Evolutionary conservation across 345 rosid genomes (phyloP).

Genomic region (Citrus sinensis): DVS_A1.0 CM039168.1:6908001-6908500

Average conservation of each 20-base stretch:
- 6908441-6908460: conserved; percentile 80
- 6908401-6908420: conserved; percentile 43
- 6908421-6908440: conserved; percentile 84
- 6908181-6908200: background rate
- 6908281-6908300: conserved; percentile 49
- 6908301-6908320: conserved; percentile 31
- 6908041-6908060: conserved; percentile 14
- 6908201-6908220: conserved; percentile 73
- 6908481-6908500: conserved; percentile 53
- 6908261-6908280: conserved; percentile 64
- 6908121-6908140: background rate
- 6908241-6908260: conserved; percentile 61
- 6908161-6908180: no score
- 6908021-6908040: conserved; percentile 21
- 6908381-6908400: conserved; percentile 49
- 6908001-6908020: conserved; percentile 11
- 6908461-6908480: conserved; percentile 87
- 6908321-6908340: conserved; percentile 50
- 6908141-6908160: background rate
- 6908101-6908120: background rate
- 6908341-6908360: conserved; percentile 50
- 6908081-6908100: conserved; percentile 8
- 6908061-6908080: conserved; percentile 17
- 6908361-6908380: conserved; percentile 44
- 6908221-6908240: conserved; percentile 50